Evolutionary conservation across 805 yeast genomes (phyloP), one percentile per base, ranked within the genome.

Genomic region (Yarrowia sp.): DNA sequence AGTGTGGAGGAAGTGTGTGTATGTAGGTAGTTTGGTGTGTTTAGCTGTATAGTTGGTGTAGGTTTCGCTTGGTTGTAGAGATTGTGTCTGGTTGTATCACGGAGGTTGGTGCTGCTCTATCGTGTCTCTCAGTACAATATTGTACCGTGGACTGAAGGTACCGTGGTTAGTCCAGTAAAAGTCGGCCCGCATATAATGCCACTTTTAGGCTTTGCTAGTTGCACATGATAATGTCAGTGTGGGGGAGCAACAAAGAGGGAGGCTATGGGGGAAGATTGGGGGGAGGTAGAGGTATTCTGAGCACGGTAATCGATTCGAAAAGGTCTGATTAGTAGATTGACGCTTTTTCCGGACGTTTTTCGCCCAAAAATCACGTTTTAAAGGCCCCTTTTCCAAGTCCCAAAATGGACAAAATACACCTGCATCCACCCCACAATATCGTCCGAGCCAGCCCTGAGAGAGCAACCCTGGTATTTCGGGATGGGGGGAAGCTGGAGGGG

Each of bases 141-240:
- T n/a, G n/a, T n/a, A n/a, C n/a, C n/a, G n/a, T n/a, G n/a, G n/a
- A n/a, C n/a, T n/a, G n/a, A n/a, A n/a, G n/a, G n/a, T n/a, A n/a
- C n/a, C n/a, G n/a, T n/a, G n/a, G n/a, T n/a, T n/a, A n/a, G n/a
- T n/a, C n/a, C n/a, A n/a, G n/a, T n/a, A 6, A 32, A 33, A 12
- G 46, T 7, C 11, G 16, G 24, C 48, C 46, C 46, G 32, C 48
- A 43, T 43, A 43, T n/a, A 21, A 17, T 22, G 46, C 46, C 46
- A 11, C 11, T 4, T 41, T 48, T 48, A 30, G 32, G 19, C 54
- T 48, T 48, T 16, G 26, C 4, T 8, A 7, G 12, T 30, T 32
- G 54, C 54, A 48, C 54, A 48, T 48, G 54, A 48, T 48, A 48
- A 48, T 48, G 54, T 48, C 38, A 32, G 32, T 48, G 54, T 48